phyloP scores from a whole-genome alignment of 164 flowering plant genomes.

The Platanus orientalis region DNA sequence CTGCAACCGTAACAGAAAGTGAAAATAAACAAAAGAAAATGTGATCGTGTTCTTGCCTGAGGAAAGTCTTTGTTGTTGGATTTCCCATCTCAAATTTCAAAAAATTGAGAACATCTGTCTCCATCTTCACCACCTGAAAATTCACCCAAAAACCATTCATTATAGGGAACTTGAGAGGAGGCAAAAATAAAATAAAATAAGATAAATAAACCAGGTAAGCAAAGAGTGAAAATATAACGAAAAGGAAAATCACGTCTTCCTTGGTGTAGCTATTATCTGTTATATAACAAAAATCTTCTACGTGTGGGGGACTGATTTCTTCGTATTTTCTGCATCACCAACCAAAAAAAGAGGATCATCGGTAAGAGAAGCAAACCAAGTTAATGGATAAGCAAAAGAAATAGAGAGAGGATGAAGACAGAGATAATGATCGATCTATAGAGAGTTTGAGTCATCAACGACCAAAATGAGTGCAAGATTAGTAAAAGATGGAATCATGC shows the following conservation, averaged over 20 bases:
- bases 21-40: not conserved
- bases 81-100: slow-evolving; percentile 59
- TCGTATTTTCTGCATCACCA: slow-evolving; percentile 67
- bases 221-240: not conserved
- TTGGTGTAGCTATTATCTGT: slow-evolving; percentile 83
- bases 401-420: not conserved
- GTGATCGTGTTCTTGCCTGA: slow-evolving; percentile 33
- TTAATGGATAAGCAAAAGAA: not conserved
- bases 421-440: not conserved
- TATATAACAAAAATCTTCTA: slow-evolving; percentile 76
- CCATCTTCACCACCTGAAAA: slow-evolving; percentile 60
- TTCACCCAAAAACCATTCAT: not conserved
- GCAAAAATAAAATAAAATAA: not conserved
- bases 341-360: not conserved
- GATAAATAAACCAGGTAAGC: not conserved
- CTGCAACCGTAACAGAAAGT: not conserved
- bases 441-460: not conserved
- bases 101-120: slow-evolving; percentile 45
- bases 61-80: slow-evolving; percentile 63
- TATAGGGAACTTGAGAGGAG: not conserved
- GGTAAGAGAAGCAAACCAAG: not conserved
- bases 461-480: not conserved
- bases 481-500: not conserved
- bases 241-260: slow-evolving; percentile 43
- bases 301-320: slow-evolving; percentile 82